phyloP scores from a whole-genome alignment of 2,329 filamentous ascomycete genomes.

The Sclerotiophoma versabilis region DNA sequence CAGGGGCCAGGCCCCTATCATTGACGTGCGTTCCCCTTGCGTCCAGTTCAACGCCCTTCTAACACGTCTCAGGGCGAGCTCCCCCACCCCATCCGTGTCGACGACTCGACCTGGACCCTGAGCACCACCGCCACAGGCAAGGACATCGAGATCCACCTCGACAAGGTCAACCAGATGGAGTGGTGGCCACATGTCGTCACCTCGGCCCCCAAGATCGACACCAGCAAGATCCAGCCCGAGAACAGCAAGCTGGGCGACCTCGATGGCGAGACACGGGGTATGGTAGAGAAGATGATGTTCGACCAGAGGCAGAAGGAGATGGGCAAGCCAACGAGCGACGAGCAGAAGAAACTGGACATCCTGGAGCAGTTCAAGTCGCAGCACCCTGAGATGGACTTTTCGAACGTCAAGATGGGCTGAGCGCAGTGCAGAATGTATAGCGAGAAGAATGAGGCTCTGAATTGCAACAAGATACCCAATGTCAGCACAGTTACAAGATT shows the following conservation, averaged over 20 bases:
- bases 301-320: slow-evolving; percentile 97
- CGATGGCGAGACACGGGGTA: slow-evolving; percentile 90
- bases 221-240: slow-evolving; percentile 92
- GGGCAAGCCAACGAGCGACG: slow-evolving; percentile 87
- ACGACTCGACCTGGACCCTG: slow-evolving; percentile 96
- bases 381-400: slow-evolving; percentile 75
- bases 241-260: slow-evolving; percentile 90
- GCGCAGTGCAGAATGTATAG: neutral
- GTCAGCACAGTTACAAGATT: neutral
- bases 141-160: slow-evolving; percentile 86
- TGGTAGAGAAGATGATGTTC: slow-evolving; percentile 99
- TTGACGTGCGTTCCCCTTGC: slow-evolving; percentile 66
- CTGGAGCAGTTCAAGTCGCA: slow-evolving; percentile 88
- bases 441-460: neutral
- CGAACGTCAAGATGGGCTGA: slow-evolving; percentile 66
- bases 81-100: slow-evolving; percentile 77
- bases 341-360: slow-evolving; percentile 93
- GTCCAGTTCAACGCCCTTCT: neutral
- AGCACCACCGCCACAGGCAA: slow-evolving; percentile 66
- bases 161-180: slow-evolving; percentile 96
- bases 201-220: slow-evolving; percentile 87
- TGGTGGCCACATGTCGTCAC: slow-evolving; percentile 97
- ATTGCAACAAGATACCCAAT: slow-evolving; percentile 2
- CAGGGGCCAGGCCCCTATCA: slow-evolving; percentile 86
- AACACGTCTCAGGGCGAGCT: slow-evolving; percentile 73